These are phyloP conservation scores for Coemansia sp. DNA, from an alignment of 192 early-diverging fungal species.

Conservation along the genomic window DNA sequence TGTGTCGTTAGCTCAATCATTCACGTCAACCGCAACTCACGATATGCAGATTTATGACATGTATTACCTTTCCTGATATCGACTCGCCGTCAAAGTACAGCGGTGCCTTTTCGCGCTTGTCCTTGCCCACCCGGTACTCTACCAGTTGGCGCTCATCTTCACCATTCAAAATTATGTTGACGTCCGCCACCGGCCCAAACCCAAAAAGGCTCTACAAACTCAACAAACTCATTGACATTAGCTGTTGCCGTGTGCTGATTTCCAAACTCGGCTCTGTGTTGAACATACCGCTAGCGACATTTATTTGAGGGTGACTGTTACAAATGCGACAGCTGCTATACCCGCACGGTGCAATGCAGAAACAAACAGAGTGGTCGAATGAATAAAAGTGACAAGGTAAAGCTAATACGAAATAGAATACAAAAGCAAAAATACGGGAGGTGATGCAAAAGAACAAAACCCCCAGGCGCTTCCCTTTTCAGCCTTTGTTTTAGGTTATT, in stretches of 20 bases:
- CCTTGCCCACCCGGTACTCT: conserved; percentile 91
- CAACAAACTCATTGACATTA: neutral
- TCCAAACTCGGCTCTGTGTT: neutral
- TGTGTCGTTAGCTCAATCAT: neutral
- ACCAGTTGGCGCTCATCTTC: conserved; percentile 90
- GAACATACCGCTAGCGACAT: conserved; percentile 50
- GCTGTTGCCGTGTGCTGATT: neutral
- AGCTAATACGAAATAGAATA: neutral
- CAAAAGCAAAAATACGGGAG: neutral
- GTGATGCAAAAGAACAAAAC: neutral
- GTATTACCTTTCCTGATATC: conserved; percentile 82
- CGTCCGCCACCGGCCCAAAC: conserved; percentile 79
- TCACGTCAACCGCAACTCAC: neutral
- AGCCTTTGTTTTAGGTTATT: neutral
- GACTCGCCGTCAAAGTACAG: conserved; percentile 96
- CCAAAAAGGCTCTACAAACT: conserved; percentile 64
- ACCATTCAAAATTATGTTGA: conserved; percentile 76
- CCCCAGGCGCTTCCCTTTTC: neutral
- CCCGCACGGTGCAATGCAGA: conserved; percentile 3
- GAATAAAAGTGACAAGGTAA: neutral
- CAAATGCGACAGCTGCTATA: neutral
- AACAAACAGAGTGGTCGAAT: neutral
- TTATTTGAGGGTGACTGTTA: neutral
- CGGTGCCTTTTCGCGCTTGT: conserved; percentile 86
- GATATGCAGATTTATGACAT: neutral